Percentiles rank a stretch among this genome's conserved stretches.
Conservation (phyloP, 2,329 filamentous ascomycete genomes). For the Boeremia exigua region DNA sequence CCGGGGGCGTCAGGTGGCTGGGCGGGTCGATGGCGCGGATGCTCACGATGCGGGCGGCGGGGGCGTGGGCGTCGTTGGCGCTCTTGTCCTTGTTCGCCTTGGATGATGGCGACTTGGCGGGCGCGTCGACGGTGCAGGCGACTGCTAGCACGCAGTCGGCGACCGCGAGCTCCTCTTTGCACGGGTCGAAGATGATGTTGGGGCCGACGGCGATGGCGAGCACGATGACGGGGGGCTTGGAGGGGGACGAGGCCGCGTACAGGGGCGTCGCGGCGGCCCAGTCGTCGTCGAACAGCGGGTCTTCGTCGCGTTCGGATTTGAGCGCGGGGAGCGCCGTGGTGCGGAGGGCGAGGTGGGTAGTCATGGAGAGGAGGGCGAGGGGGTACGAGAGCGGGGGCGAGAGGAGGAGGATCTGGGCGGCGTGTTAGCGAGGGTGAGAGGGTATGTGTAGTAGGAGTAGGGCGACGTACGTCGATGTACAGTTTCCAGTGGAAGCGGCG, state of each 20-base stretch:
- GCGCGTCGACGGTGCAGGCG: conserved; percentile 63
- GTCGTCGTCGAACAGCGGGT: conserved; percentile 97
- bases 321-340: conserved; percentile 83
- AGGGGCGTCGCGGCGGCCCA: conserved; percentile 84
- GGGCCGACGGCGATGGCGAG: conserved; percentile 85
- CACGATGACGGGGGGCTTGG: conserved; percentile 82
- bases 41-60: conserved; percentile 43
- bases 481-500: conserved; percentile 93
- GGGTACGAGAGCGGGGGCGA: conserved; percentile 94
- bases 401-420: conserved; percentile 75
- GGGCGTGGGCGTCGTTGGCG: no score
- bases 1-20: conserved; percentile 55
- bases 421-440: conserved; percentile 47
- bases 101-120: conserved; percentile 21
- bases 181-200: conserved; percentile 94
- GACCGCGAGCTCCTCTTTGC: conserved; percentile 88
- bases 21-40: conserved; percentile 59
- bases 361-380: conserved; percentile 88
- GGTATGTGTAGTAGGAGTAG: neutral
- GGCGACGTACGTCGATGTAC: conserved; percentile 70
- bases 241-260: conserved; percentile 62
- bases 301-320: conserved; percentile 90
- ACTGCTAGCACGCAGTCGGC: conserved; percentile 89
- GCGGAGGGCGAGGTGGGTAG: conserved; percentile 90
- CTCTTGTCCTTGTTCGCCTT: no score